Conservation (phyloP, 2,329 filamentous ascomycete species). For the Scleromitrula shiraiana region DNA sequence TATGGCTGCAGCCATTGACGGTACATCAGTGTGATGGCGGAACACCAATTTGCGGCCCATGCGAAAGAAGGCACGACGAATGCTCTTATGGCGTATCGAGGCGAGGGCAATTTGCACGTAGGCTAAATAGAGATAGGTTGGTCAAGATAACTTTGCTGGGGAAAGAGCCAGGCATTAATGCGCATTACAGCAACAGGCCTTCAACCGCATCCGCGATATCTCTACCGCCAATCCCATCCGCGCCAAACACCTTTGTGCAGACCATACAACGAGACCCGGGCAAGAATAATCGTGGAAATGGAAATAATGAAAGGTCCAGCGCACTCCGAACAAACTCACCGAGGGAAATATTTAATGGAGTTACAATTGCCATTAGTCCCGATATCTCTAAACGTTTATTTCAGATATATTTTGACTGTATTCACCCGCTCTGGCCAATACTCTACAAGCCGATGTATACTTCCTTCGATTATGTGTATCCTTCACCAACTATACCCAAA, state of each 20-base stretch:
- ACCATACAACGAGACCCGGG: too few species aligned
- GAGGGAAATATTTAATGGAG: neutral
- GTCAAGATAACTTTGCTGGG: neutral
- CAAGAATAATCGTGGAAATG: too few species aligned
- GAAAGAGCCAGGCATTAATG: neutral
- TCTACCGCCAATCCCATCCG: too few species aligned
- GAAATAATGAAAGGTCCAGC: too few species aligned
- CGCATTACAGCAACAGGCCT: neutral
- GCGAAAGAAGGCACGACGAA: conserved; percentile 17
- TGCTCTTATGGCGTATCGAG: conserved; percentile 27
- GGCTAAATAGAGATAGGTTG: conserved; percentile 13
- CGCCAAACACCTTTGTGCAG: too few species aligned
- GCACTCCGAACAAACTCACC: neutral
- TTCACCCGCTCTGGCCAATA: conserved; percentile 28
- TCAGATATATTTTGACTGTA: conserved; percentile 26
- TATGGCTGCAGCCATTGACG: conserved; percentile 1
- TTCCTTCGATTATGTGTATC: conserved; percentile 21
- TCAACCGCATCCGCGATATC: neutral
- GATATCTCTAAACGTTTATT: conserved; percentile 23
- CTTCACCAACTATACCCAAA: conserved; percentile 20
- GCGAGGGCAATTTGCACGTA: conserved; percentile 11
- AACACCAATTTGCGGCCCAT: conserved; percentile 22
- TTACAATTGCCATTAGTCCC: conserved; percentile 11
- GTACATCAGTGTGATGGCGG: conserved; percentile 24
- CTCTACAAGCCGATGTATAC: conserved; percentile 28